Base-by-base conservation (phyloP, 345 rosid species). In the Moricandia moricandioides region DNA sequence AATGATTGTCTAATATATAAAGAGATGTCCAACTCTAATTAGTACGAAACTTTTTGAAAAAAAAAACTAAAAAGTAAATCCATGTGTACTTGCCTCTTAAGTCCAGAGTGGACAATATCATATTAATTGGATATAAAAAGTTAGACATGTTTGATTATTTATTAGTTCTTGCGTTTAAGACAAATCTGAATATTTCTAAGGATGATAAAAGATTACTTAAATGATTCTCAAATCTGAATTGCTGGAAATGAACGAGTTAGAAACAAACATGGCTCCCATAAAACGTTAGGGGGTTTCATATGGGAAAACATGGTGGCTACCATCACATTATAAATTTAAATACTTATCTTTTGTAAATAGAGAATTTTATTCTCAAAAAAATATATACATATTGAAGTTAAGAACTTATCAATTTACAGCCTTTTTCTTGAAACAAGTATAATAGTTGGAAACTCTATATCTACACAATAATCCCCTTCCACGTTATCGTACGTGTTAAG, bases 261-360 rank as follows among this genome's bases (percentile, higher is more conserved):
- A 47, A 11, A 59, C 39, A 75, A 75, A 69, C 79, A 76, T 76
- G 79, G 61, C 4, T 40, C 37, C 79, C 74, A 76, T 76, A 69
- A 21, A 62, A 76, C 64, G 57, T 58, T 74, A 14, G 40, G 3
- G 49, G 12, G 0, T 24, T 67, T 67, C 60, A 51, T 57, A 31
- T 30, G 67, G 54, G 37, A 58, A 74, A 58, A 67, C 72, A 74
- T 40, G 34, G 65, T 65, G 78, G 21, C 73, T 59, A 59, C 62
- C 68, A 75, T 75, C 54, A 67, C 79, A 47, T 67, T 26, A 8
- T 26, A 26, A 29, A 24, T 69, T 24, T 13, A n/a, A 37, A 30
- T 66, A 65, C n/a, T 67, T 39, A 5, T 47, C 59, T 74, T 17
- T 30, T n/a, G 7, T 13, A 16, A 10, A 18, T 18, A 37, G 37